Percentiles rank a stretch among this genome's conserved stretches.
These are phyloP conservation scores for Kwoniella shivajii DNA, from an alignment of 1,284 basidiomycete species.

Conservation along the genomic window DNA sequence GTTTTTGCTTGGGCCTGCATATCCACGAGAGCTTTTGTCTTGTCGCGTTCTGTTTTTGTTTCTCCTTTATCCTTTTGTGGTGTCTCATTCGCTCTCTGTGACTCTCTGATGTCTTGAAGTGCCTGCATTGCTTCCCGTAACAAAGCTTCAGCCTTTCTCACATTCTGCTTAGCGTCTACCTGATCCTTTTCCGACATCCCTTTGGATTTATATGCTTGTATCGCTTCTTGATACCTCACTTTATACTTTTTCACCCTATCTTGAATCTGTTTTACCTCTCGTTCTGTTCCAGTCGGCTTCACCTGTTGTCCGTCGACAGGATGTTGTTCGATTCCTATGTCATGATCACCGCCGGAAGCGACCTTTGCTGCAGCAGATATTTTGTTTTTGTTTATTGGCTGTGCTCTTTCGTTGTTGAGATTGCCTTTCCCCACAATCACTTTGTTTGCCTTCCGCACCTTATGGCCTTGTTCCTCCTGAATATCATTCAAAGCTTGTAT, in stretches of 20 bases:
- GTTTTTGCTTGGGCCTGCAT: background rate
- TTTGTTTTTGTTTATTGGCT: too few relatives aligned
- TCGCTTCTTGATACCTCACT: background rate
- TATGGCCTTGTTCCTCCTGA: too few relatives aligned
- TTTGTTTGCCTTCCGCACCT: too few relatives aligned
- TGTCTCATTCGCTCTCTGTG: background rate
- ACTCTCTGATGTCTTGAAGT: background rate
- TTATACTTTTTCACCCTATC: constrained; percentile 5
- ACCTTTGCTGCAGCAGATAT: too few relatives aligned
- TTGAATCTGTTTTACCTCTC: background rate
- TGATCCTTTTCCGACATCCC: background rate
- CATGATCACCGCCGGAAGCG: too few relatives aligned
- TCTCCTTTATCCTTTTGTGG: background rate
- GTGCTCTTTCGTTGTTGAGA: too few relatives aligned
- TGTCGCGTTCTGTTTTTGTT: background rate
- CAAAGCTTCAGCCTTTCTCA: constrained; percentile 1
- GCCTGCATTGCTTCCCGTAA: background rate
- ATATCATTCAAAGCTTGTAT: background rate
- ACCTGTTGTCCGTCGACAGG: too few relatives aligned
- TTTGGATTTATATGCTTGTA: constrained; percentile 1
- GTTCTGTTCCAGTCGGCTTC: too few relatives aligned
- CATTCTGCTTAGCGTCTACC: background rate
- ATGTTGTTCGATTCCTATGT: too few relatives aligned
- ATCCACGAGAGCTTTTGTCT: background rate
- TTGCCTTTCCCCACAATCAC: too few relatives aligned